phyloP scores from a whole-genome alignment of 768 basidiomycete genomes.

The Phylloporus sp. region DNA sequence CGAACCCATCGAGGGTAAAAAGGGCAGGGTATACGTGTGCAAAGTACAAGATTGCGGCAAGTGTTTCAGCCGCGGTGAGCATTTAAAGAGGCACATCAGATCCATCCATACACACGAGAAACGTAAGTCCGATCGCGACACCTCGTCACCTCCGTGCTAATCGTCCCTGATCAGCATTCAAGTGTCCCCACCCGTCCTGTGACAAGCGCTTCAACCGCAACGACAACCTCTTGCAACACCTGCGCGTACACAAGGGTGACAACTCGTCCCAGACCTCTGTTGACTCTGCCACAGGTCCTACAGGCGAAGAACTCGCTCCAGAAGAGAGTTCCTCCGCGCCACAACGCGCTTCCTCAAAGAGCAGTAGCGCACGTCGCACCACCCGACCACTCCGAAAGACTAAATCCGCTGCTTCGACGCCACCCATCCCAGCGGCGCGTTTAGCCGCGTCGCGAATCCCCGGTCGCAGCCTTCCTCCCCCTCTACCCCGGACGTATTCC shows the following conservation, averaged over 20 bases:
- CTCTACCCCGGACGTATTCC: constrained; percentile 33
- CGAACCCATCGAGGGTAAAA: constrained; percentile 29
- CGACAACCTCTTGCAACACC: constrained; percentile 77
- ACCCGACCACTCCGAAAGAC: constrained; percentile 32
- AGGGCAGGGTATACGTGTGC: constrained; percentile 50
- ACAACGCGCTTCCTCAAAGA: constrained; percentile 25
- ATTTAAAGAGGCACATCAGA: constrained; percentile 71
- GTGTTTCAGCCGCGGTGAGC: constrained; percentile 70
- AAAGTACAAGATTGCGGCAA: constrained; percentile 68
- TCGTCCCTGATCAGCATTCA: constrained; percentile 52
- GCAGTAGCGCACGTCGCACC: constrained; percentile 21
- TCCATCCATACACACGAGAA: constrained; percentile 76
- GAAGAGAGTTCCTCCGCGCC: constrained; percentile 20
- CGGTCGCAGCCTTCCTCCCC: constrained; percentile 27
- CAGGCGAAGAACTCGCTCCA: constrained; percentile 21
- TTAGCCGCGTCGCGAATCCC: constrained; percentile 31
- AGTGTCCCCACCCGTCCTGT: constrained; percentile 64
- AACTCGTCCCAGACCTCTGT: constrained; percentile 33
- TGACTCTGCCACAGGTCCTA: constrained; percentile 25
- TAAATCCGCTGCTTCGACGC: constrained; percentile 34
- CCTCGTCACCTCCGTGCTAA: constrained; percentile 17
- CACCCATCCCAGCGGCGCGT: constrained; percentile 32
- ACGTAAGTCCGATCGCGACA: constrained; percentile 47
- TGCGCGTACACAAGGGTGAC: constrained; percentile 60
- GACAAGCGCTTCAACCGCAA: constrained; percentile 74